Percentiles rank a stretch among this genome's conserved stretches.
Evolutionary conservation across 2,329 filamentous ascomycete genomes (phyloP).

Genomic region (Cladosporium phlei): DNA sequence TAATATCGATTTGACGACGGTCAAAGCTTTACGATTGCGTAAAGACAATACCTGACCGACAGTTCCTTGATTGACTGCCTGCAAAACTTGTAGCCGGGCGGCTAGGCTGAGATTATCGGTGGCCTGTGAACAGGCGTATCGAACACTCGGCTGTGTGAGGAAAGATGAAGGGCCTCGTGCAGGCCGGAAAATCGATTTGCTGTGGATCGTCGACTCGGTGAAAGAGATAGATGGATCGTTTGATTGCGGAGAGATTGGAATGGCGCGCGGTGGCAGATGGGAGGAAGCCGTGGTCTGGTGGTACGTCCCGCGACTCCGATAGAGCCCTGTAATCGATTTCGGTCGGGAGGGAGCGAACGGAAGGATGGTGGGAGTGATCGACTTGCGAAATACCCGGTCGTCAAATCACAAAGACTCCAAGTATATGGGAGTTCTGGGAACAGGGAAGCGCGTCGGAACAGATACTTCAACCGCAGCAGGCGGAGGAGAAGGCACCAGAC

Average conservation of each 20-base stretch:
- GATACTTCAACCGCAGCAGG: slow-evolving; percentile 19
- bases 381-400: slow-evolving; percentile 20
- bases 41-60: slow-evolving; percentile 12
- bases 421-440: slow-evolving; percentile 18
- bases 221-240: slow-evolving; percentile 22
- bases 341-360: slow-evolving; percentile 6
- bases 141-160: slow-evolving; percentile 5
- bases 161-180: neutral
- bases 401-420: slow-evolving; percentile 23
- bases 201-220: slow-evolving; percentile 14
- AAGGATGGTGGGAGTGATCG: slow-evolving; percentile 8
- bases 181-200: slow-evolving; percentile 6
- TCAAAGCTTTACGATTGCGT: slow-evolving; percentile 13
- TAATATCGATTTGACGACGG: slow-evolving; percentile 11
- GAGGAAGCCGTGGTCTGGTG: slow-evolving; percentile 19
- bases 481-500: slow-evolving; percentile 19
- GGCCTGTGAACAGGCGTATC: slow-evolving; percentile 9
- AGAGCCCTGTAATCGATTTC: slow-evolving; percentile 14
- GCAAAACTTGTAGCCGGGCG: slow-evolving; percentile 13
- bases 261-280: slow-evolving; percentile 16
- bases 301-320: slow-evolving; percentile 27
- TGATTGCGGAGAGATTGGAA: slow-evolving; percentile 24
- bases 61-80: slow-evolving; percentile 10
- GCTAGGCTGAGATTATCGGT: slow-evolving; percentile 11
- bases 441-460: slow-evolving; percentile 17